Conservation (phyloP, 371 early-diverging fungal species). For the Haplosporangium sp. region DNA sequence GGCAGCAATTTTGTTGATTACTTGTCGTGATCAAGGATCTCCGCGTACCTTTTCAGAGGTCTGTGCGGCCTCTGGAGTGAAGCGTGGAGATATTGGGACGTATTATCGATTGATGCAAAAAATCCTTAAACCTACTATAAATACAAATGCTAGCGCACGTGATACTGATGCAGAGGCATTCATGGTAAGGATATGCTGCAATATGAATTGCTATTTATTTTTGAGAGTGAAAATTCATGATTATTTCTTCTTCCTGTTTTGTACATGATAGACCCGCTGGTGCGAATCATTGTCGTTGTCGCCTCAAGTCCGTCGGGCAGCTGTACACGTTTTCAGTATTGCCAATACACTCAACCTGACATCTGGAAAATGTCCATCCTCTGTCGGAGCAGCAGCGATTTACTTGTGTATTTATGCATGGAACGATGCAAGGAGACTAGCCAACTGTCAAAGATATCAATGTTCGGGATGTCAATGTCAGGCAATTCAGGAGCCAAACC, state of each 20-base stretch:
- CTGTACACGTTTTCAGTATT: slow-evolving; percentile 60
- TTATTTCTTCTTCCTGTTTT: background rate
- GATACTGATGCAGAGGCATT: slow-evolving; percentile 58
- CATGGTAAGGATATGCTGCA: slow-evolving; percentile 34
- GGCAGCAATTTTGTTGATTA: slow-evolving; percentile 66
- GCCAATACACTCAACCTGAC: slow-evolving; percentile 65
- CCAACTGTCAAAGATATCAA: slow-evolving; percentile 44
- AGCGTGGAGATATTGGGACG: slow-evolving; percentile 66
- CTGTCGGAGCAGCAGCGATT: slow-evolving; percentile 69
- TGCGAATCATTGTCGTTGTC: slow-evolving; percentile 64
- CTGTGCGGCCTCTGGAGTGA: slow-evolving; percentile 64
- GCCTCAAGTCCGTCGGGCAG: slow-evolving; percentile 55
- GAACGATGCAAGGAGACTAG: slow-evolving; percentile 59
- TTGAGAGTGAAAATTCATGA: too few species aligned
- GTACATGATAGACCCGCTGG: slow-evolving; percentile 60
- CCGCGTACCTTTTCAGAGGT: slow-evolving; percentile 70
- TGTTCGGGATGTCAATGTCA: slow-evolving; percentile 46
- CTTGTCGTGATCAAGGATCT: slow-evolving; percentile 62
- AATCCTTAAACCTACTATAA: slow-evolving; percentile 56
- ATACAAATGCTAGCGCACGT: slow-evolving; percentile 39
- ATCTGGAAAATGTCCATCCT: slow-evolving; percentile 69
- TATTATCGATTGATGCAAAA: slow-evolving; percentile 68
- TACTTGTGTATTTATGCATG: slow-evolving; percentile 66
- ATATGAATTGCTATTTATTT: background rate
- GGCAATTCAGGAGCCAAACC: background rate